phyloP scores from a whole-genome alignment of 345 rosid genomes.

The Syzygium oleosum region DNA sequence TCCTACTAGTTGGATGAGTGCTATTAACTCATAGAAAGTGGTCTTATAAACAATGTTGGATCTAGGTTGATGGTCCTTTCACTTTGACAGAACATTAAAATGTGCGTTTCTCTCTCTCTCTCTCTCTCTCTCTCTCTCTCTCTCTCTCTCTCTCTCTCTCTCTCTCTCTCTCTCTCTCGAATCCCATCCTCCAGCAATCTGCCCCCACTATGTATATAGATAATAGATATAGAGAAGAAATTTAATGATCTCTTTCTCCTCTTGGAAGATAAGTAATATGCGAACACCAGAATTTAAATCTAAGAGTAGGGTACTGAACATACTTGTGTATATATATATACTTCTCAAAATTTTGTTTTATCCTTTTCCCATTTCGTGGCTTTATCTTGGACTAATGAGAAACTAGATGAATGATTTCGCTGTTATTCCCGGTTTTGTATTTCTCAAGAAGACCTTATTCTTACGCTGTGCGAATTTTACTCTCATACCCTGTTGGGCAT shows the following conservation, averaged over 20 bases:
- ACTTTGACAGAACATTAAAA: neutral
- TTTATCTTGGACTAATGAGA: neutral
- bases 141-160: neutral
- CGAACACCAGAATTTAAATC: neutral
- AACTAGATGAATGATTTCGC: neutral
- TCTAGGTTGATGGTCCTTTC: neutral
- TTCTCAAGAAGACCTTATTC: neutral
- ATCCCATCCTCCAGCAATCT: neutral
- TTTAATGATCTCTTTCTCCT: neutral
- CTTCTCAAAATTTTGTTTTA: neutral
- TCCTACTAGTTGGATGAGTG: neutral
- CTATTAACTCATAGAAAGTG: neutral
- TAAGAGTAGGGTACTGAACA: neutral
- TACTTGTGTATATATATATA: neutral
- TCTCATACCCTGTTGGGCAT: neutral
- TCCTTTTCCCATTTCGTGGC: neutral
- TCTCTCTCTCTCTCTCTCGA: neutral
- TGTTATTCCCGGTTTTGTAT: neutral
- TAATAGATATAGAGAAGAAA: neutral
- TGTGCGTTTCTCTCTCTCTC: neutral
- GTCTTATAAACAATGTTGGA: neutral
- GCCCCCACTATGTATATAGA: neutral
- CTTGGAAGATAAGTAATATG: neutral
- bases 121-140: neutral
- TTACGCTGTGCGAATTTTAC: neutral